Evolutionary conservation across 2,329 filamentous ascomycete genomes (phyloP).

Genomic region (Botryotinia convoluta): DNA sequence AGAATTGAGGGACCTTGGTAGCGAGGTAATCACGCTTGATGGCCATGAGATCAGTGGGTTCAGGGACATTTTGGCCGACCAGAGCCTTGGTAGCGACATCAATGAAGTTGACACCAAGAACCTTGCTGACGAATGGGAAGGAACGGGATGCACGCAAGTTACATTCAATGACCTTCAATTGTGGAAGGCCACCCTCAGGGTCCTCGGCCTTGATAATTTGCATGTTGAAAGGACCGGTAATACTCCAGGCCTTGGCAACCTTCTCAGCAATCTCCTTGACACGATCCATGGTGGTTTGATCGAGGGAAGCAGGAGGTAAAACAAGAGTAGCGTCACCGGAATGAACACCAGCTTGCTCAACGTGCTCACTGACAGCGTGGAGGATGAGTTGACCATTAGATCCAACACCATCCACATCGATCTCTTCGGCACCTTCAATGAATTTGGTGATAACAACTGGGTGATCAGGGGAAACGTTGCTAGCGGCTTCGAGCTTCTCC

Average conservation of each 20-base stretch:
- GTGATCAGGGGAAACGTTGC: conserved; percentile 89
- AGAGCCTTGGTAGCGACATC: conserved; percentile 89
- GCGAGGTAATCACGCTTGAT: conserved; percentile 88
- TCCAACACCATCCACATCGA: conserved; percentile 92
- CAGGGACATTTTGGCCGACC: conserved; percentile 78
- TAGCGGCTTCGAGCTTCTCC: conserved; percentile 89
- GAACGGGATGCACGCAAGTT: conserved; percentile 96
- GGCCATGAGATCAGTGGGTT: conserved; percentile 83
- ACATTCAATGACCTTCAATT: conserved; percentile 95
- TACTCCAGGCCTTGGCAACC: conserved; percentile 94
- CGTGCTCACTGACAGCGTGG: conserved; percentile 91
- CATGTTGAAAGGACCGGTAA: conserved; percentile 99
- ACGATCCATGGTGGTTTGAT: conserved; percentile 73
- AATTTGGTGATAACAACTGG: conserved; percentile 98
- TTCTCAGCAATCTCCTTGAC: conserved; percentile 95
- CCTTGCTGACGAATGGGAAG: conserved; percentile 98
- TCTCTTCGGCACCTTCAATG: conserved; percentile 94
- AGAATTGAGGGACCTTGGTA: conserved; percentile 98
- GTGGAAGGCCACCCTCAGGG: conserved; percentile 69
- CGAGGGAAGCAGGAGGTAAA: conserved; percentile 79
- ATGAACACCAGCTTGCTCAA: conserved; percentile 96
- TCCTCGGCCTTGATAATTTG: conserved; percentile 94
- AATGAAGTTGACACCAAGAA: conserved; percentile 94
- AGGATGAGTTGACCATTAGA: conserved; percentile 81
- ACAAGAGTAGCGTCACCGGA: conserved; percentile 95